These are phyloP conservation scores for Malus sieversii DNA, from an alignment of 306 rosid species.

Conservation along the genomic window DNA sequence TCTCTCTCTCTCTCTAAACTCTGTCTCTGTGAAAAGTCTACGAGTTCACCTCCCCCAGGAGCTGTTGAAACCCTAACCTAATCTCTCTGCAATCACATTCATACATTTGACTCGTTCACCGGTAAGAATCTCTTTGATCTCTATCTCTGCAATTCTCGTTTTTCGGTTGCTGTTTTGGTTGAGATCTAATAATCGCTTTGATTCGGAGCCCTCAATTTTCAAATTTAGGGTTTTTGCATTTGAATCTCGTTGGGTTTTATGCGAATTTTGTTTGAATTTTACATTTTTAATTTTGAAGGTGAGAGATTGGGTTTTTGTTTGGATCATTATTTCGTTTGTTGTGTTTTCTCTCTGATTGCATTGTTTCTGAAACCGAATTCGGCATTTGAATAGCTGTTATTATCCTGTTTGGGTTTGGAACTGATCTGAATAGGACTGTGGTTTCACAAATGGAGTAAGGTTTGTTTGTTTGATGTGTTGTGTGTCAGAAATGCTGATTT, in stretches of 20 bases:
- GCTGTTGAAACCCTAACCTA: background rate
- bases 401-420: background rate
- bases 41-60: background rate
- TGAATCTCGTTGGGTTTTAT: background rate
- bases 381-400: background rate
- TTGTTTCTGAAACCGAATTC: background rate
- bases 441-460: background rate
- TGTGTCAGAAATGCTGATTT: background rate
- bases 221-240: background rate
- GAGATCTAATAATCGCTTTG: background rate
- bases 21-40: background rate
- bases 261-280: background rate
- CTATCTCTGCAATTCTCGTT: background rate
- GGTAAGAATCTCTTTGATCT: conserved; percentile 11
- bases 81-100: background rate
- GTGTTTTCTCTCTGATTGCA: background rate
- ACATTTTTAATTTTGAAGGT: background rate
- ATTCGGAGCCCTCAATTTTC: background rate
- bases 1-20: background rate
- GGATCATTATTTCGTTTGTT: background rate
- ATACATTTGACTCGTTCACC: background rate
- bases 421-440: background rate
- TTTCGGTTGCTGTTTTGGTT: background rate
- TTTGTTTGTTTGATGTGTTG: background rate
- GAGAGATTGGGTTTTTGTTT: background rate